phyloP scores from a whole-genome alignment of 805 yeast species.

The Brettanomyces naardenensis region DNA sequence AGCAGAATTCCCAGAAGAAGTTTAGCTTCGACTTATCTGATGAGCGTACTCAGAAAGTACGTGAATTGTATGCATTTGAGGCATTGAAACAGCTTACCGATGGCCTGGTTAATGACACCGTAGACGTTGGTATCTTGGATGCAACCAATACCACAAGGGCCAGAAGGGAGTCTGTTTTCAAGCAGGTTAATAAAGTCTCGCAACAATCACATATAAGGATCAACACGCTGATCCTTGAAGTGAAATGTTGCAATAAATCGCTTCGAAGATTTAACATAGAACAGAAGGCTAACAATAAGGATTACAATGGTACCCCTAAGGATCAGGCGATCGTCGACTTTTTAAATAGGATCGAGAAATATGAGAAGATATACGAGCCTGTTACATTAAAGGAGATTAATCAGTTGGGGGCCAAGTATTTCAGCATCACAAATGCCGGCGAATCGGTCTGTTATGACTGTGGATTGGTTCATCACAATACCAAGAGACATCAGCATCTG shows the following conservation, averaged over 20 bases:
- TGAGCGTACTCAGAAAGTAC: conserved; percentile 39
- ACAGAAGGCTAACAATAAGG: conserved; percentile 55
- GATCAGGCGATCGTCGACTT: conserved; percentile 52
- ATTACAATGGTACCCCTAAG: conserved; percentile 47
- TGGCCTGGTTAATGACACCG: conserved; percentile 65
- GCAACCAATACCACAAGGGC: conserved; percentile 55
- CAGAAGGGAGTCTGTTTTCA: conserved; percentile 49
- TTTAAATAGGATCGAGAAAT: conserved; percentile 45
- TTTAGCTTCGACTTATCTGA: conserved; percentile 22
- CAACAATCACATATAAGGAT: conserved; percentile 33
- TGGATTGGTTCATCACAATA: conserved; percentile 19
- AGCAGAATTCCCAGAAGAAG: conserved; percentile 14
- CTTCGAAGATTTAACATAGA: conserved; percentile 54
- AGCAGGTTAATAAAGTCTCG: conserved; percentile 44
- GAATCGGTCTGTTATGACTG: conserved; percentile 27
- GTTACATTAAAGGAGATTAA: conserved; percentile 28
- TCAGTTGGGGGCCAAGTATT: conserved; percentile 19
- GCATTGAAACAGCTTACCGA: conserved; percentile 74
- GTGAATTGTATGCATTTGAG: conserved; percentile 94
- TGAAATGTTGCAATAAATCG: conserved; percentile 45
- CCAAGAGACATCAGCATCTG: conserved; percentile 23
- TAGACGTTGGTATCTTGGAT: conserved; percentile 85
- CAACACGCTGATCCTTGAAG: conserved; percentile 49
- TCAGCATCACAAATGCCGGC: conserved; percentile 27
- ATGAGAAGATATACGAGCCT: conserved; percentile 33